These are phyloP conservation scores for Allomyces arbusculus DNA, from an alignment of 192 early-diverging fungal genomes.

Conservation along the genomic window DNA sequence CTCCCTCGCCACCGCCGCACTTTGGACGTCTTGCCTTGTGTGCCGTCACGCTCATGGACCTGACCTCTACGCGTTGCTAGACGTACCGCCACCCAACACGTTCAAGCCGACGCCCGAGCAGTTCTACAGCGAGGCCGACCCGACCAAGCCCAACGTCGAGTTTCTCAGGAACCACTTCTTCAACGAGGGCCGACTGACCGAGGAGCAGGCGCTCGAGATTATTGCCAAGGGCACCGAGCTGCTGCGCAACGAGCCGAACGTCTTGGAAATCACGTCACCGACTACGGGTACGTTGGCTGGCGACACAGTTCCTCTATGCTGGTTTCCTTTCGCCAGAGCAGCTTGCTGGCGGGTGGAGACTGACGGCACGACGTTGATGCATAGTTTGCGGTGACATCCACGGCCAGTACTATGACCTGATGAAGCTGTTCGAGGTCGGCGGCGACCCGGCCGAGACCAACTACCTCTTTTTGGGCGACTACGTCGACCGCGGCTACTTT, in stretches of 20 bases:
- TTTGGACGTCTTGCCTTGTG: too few species aligned
- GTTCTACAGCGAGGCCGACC: constrained; percentile 47
- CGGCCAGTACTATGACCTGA: constrained; percentile 17
- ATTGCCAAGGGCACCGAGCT: constrained; percentile 62
- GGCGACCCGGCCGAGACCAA: constrained; percentile 11
- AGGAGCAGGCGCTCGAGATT: constrained; percentile 79
- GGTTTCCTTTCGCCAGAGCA: not conserved
- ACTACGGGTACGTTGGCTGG: constrained; percentile 46
- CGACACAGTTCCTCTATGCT: not conserved
- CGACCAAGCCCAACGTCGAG: constrained; percentile 50
- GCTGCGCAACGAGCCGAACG: constrained; percentile 57
- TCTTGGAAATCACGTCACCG: constrained; percentile 74
- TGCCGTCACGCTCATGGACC: too few species aligned
- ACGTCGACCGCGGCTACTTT: constrained; percentile 19
- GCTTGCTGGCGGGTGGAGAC: not conserved
- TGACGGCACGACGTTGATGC: too few species aligned
- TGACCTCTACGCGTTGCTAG: not conserved
- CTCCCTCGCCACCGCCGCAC: too few species aligned
- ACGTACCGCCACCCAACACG: constrained; percentile 30
- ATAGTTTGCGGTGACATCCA: constrained; percentile 48
- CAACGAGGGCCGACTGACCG: constrained; percentile 72
- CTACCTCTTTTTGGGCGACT: constrained; percentile 20
- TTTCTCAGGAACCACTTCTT: constrained; percentile 85
- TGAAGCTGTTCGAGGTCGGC: constrained; percentile 18
- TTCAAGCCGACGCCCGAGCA: constrained; percentile 32